Percentiles rank a stretch among this genome's conserved stretches.
phyloP scores from a whole-genome alignment of 345 rosid genomes.

The Syzygium grande region DNA sequence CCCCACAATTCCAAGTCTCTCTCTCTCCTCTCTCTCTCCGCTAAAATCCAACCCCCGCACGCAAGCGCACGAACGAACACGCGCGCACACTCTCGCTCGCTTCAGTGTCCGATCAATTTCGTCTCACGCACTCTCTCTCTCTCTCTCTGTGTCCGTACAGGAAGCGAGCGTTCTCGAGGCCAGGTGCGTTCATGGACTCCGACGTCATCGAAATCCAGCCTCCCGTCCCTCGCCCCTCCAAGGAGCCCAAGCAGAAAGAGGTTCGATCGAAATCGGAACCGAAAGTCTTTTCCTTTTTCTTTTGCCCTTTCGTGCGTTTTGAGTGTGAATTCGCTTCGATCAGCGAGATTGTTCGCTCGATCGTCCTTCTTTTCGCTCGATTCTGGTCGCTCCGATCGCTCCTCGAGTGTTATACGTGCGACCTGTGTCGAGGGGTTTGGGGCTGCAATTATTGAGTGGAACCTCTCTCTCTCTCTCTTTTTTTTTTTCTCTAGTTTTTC shows the following conservation, averaged over 20 bases:
- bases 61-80: neutral
- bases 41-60: neutral
- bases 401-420: neutral
- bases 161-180: constrained; percentile 11
- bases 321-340: neutral
- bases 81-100: neutral
- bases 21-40: neutral
- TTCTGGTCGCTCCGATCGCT: neutral
- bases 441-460: neutral
- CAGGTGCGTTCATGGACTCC: constrained; percentile 46
- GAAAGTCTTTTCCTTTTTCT: neutral
- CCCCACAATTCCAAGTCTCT: constrained; percentile 15
- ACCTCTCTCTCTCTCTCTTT: neutral
- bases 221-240: constrained; percentile 26
- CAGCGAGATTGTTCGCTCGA: neutral
- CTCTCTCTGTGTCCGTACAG: constrained; percentile 13
- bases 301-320: neutral
- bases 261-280: constrained; percentile 10
- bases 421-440: neutral
- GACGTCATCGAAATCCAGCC: constrained; percentile 59
- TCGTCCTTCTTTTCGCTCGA: neutral
- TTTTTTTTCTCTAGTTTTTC: neutral
- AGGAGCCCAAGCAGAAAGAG: constrained; percentile 29
- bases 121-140: neutral
- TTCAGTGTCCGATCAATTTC: neutral